phyloP scores from a whole-genome alignment of 75 land plant genomes.

The Pinus tabuliformis region DNA sequence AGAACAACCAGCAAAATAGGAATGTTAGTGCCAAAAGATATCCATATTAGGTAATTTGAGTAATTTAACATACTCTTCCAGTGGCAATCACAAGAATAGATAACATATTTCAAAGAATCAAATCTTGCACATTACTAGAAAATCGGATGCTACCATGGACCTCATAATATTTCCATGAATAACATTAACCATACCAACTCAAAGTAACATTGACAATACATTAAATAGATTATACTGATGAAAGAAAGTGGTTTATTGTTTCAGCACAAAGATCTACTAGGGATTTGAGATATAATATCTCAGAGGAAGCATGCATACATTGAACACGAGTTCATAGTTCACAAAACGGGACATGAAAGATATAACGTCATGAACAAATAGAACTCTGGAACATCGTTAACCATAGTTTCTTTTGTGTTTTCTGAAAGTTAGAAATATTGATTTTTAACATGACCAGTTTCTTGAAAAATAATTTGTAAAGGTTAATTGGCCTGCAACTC shows the following conservation, averaged over 20 bases:
- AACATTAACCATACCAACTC: background rate
- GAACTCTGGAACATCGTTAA: too few species aligned
- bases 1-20: background rate
- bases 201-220: background rate
- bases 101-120: background rate
- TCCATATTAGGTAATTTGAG: background rate
- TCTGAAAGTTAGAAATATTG: too few species aligned
- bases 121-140: background rate
- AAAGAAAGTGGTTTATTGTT: background rate
- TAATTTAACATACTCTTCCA: background rate
- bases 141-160: background rate
- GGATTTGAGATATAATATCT: background rate
- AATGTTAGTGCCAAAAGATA: background rate
- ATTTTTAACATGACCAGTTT: too few species aligned
- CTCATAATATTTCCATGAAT: background rate
- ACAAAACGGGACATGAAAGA: too few species aligned
- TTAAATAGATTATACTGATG: background rate
- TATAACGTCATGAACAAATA: too few species aligned
- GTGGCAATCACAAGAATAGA: background rate
- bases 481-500: too few species aligned
- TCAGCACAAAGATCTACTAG: background rate
- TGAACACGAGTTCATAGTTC: too few species aligned
- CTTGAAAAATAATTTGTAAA: too few species aligned
- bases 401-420: too few species aligned
- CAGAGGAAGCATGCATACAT: background rate